A percentile compares a stretch with the other conserved stretches of the same genome.
Conservation (phyloP, 2,329 filamentous ascomycete genomes). For the Leptodontidium sp. region DNA sequence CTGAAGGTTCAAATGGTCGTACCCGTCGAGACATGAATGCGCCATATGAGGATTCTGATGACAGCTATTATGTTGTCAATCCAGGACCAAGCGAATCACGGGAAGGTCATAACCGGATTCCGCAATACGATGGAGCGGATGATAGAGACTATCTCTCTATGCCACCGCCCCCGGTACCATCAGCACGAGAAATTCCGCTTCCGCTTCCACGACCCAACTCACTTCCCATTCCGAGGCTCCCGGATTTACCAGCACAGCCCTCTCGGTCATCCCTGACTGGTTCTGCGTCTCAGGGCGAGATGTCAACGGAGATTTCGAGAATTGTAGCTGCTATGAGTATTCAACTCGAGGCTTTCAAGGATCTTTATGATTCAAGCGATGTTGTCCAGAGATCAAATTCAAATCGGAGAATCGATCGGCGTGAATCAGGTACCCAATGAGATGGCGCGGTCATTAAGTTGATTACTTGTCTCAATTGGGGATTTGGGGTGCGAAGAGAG, state of each 20-base stretch:
- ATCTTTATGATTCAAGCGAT: slow-evolving; percentile 37
- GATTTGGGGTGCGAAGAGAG: neutral
- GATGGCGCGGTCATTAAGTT: neutral
- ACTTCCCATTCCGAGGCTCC: slow-evolving; percentile 6
- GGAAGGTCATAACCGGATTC: slow-evolving; percentile 13
- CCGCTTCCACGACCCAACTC: slow-evolving; percentile 8
- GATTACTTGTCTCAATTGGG: neutral
- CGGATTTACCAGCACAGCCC: slow-evolving; percentile 34
- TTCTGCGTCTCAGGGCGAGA: slow-evolving; percentile 39
- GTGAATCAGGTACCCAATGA: neutral
- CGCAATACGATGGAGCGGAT: slow-evolving; percentile 30
- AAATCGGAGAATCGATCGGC: slow-evolving; percentile 14
- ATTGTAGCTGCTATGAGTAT: slow-evolving; percentile 37
- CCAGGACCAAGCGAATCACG: neutral
- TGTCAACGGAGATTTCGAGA: slow-evolving; percentile 40
- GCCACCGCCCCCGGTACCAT: slow-evolving; percentile 33
- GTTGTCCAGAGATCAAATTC: slow-evolving; percentile 28
- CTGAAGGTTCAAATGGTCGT: slow-evolving; percentile 31
- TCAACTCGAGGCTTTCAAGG: slow-evolving; percentile 41
- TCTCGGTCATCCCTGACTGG: slow-evolving; percentile 40
- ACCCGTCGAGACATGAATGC: slow-evolving; percentile 7
- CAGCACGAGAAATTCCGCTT: neutral
- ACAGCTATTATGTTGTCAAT: slow-evolving; percentile 23
- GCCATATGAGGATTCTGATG: slow-evolving; percentile 20
- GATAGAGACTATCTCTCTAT: slow-evolving; percentile 37